phyloP scores from a whole-genome alignment of 306 rosid species.

The Rosa lucieae region DNA sequence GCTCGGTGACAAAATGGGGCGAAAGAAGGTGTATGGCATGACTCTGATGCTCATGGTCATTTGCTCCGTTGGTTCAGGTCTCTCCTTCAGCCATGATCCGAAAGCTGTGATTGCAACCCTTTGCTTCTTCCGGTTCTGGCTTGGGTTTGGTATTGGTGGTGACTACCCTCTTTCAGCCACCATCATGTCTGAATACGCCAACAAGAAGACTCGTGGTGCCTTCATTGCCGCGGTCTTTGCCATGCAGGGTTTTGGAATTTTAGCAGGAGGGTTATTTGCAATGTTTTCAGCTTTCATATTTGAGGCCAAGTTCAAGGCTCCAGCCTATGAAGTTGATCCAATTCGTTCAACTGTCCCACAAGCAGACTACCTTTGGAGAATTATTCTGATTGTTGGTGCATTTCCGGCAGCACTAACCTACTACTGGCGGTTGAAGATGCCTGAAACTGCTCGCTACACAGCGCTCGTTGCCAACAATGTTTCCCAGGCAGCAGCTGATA shows the following conservation, averaged over 20 bases:
- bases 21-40: slow-evolving; percentile 47
- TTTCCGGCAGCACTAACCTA: slow-evolving; percentile 39
- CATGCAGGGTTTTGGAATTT: slow-evolving; percentile 54
- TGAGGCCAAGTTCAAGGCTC: slow-evolving; percentile 24
- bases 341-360: slow-evolving; percentile 41
- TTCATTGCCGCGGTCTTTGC: slow-evolving; percentile 52
- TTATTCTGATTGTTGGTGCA: slow-evolving; percentile 39
- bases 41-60: slow-evolving; percentile 42
- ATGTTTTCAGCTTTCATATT: slow-evolving; percentile 30
- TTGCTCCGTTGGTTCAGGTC: slow-evolving; percentile 42
- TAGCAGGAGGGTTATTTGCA: slow-evolving; percentile 41
- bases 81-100: slow-evolving; percentile 42
- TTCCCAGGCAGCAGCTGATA: slow-evolving; percentile 41
- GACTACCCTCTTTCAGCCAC: slow-evolving; percentile 58
- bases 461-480: slow-evolving; percentile 44
- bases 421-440: slow-evolving; percentile 42
- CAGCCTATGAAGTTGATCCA: slow-evolving; percentile 36
- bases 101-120: slow-evolving; percentile 41
- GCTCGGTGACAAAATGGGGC: slow-evolving; percentile 54
- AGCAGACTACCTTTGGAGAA: slow-evolving; percentile 45
- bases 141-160: slow-evolving; percentile 54
- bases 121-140: slow-evolving; percentile 57
- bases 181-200: slow-evolving; percentile 50
- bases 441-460: slow-evolving; percentile 50
- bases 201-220: slow-evolving; percentile 54